Evolutionary conservation across 352 stramenopile species (phyloP), one percentile per base, ranked within the genome.

Genomic region (Globisporangium polare): DNA sequence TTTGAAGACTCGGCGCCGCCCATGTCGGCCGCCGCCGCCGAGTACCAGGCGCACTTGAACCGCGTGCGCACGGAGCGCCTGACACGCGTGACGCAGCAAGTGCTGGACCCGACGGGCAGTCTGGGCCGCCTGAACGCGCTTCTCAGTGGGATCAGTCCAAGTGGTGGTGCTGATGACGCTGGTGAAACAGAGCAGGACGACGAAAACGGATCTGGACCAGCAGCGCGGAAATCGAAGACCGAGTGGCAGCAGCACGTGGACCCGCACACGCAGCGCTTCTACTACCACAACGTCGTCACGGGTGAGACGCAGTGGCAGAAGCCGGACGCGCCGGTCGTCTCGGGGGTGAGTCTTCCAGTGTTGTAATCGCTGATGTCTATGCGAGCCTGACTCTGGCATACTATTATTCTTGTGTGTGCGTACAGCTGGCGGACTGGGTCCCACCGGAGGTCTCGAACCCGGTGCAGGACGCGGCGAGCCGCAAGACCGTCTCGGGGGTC

Each of bases 191-290:
- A 26, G 9, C 54, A 73, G 6, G 58, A 53, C 7, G 55, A 50
- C 5, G 29, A 22, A 24, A 24, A 37, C 3, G 55, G 18, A 42
- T 31, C 26, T 22, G 26, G n/a, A 42, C 10, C 50, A 56, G 50
- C 29, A 29, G 10, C 12, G 24, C 53, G 3, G 24, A 24, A 18
- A 9, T 43, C 46, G 46, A 86, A 75, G 62, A 66, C 74, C 35
- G 76, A 90, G 52, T 96, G 88, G 88, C 80, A 92, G 62, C 86
- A 96, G 57, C 84, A 96, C 66, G 75, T 87, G n/a, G 88, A 96
- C 41, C 73, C 83, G 8, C 80, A 90, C 31, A 85, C 78, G 15
- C 77, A 92, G 64, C 73, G 78, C 17, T 92, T 87, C 65, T 96
- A 93, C 71, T 96, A 93, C 74, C 75, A 93, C 69, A 92, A 96